Conservation (phyloP, 2,329 filamentous ascomycete genomes). For the Calonectria henricotiae region DNA sequence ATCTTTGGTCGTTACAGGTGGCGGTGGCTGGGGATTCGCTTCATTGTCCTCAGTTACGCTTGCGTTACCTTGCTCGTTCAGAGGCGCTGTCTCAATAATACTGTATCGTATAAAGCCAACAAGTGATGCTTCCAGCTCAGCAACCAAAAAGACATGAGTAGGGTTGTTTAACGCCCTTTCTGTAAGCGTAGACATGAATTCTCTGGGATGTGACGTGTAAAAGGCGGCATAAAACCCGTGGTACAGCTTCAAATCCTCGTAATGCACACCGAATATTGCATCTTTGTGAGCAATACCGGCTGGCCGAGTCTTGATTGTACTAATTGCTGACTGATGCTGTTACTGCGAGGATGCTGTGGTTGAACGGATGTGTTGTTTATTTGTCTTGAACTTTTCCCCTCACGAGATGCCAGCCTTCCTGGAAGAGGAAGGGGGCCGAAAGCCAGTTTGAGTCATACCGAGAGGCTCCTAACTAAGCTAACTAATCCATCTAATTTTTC, state of each 20-base stretch:
- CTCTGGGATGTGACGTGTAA: conserved; percentile 43
- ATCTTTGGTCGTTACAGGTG: conserved; percentile 34
- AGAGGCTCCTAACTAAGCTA: conserved; percentile 7
- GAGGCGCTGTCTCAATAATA: not conserved
- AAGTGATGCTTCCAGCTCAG: conserved; percentile 37
- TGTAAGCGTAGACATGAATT: conserved; percentile 41
- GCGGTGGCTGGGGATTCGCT: not conserved
- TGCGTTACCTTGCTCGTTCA: not conserved
- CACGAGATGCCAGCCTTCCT: conserved; percentile 12
- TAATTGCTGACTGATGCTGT: conserved; percentile 29
- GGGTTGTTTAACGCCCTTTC: conserved; percentile 41
- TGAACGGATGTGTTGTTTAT: conserved; percentile 12
- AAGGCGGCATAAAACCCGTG: conserved; percentile 48
- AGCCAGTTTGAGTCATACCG: conserved; percentile 21
- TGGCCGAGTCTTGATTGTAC: conserved; percentile 40
- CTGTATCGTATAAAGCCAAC: conserved; percentile 47
- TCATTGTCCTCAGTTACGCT: not conserved
- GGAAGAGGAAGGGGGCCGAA: conserved; percentile 11
- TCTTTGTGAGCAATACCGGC: conserved; percentile 43
- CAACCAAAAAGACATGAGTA: conserved; percentile 38
- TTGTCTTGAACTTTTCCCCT: conserved; percentile 17
- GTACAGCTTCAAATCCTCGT: conserved; percentile 42
- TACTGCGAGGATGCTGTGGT: not conserved
- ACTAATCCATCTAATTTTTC: conserved; percentile 18
- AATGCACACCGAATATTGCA: conserved; percentile 44